phyloP scores from a whole-genome alignment of 495 filamentous ascomycete genomes.

The Penicillium antarcticum region DNA sequence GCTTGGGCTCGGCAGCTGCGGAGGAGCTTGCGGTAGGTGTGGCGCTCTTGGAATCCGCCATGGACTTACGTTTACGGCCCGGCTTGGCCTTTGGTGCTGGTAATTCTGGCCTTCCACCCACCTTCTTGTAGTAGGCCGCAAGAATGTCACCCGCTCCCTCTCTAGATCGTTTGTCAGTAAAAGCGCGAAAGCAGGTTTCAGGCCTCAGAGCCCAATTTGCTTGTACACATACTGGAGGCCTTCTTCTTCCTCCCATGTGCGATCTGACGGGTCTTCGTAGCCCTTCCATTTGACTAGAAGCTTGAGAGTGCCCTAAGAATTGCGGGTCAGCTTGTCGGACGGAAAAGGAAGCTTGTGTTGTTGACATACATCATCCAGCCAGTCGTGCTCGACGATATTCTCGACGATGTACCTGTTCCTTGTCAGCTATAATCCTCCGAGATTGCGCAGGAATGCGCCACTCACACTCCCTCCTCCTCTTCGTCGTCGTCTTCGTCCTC shows the following conservation, averaged over 20 bases:
- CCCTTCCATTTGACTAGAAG: constrained; percentile 64
- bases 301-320: constrained; percentile 36
- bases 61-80: constrained; percentile 40
- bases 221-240: constrained; percentile 44
- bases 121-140: constrained; percentile 48
- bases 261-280: constrained; percentile 51
- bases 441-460: neutral
- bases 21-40: constrained; percentile 12
- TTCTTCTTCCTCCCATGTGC: constrained; percentile 59
- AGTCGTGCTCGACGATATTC: constrained; percentile 50
- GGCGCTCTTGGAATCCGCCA: constrained; percentile 26
- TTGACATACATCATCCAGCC: constrained; percentile 31
- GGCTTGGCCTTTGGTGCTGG: constrained; percentile 16
- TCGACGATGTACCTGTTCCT: constrained; percentile 57
- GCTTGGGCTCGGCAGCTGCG: constrained; percentile 22
- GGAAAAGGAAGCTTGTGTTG: neutral
- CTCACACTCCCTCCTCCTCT: constrained; percentile 42
- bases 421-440: constrained; percentile 25
- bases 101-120: constrained; percentile 54
- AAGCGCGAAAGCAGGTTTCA: neutral
- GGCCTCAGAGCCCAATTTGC: neutral
- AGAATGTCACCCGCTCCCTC: constrained; percentile 53
- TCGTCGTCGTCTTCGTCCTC: constrained; percentile 37
- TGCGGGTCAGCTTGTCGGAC: constrained; percentile 8
- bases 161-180: constrained; percentile 22